phyloP scores from a whole-genome alignment of 495 filamentous ascomycete species.

The Penicillium coprophilum region DNA sequence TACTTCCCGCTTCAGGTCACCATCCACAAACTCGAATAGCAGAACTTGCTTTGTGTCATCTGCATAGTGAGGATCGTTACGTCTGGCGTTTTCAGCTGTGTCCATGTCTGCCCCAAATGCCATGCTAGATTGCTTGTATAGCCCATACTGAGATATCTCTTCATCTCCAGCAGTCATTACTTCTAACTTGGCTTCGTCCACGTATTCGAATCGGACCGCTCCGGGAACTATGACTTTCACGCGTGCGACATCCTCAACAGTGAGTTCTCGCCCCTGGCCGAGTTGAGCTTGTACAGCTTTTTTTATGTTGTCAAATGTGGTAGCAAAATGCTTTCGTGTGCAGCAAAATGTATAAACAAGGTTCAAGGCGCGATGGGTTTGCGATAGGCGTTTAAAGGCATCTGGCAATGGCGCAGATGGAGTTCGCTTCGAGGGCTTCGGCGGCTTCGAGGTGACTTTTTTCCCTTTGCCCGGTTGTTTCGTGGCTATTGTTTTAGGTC shows the following conservation, averaged over 20 bases:
- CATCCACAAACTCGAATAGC: slow-evolving; percentile 90
- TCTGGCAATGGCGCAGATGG: slow-evolving; percentile 67
- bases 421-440: slow-evolving; percentile 25
- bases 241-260: slow-evolving; percentile 74
- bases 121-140: slow-evolving; percentile 9
- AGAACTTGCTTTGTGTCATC: slow-evolving; percentile 61
- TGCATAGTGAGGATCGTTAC: slow-evolving; percentile 31
- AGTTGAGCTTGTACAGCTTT: slow-evolving; percentile 81
- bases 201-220: slow-evolving; percentile 80
- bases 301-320: slow-evolving; percentile 86
- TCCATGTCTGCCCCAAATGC: slow-evolving; percentile 32
- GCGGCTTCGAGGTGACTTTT: slow-evolving; percentile 8
- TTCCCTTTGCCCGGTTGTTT: slow-evolving; percentile 8
- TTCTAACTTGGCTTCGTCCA: slow-evolving; percentile 77
- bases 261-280: slow-evolving; percentile 57
- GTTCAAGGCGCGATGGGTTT: slow-evolving; percentile 82
- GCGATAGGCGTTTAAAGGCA: slow-evolving; percentile 67
- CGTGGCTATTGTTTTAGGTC: slow-evolving; percentile 6
- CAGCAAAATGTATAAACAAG: slow-evolving; percentile 93
- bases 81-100: slow-evolving; percentile 29
- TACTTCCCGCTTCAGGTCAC: slow-evolving; percentile 81
- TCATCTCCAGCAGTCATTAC: slow-evolving; percentile 69
- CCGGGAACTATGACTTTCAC: slow-evolving; percentile 75
- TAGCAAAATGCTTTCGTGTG: slow-evolving; percentile 85
- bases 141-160: slow-evolving; percentile 29